Evolutionary conservation across 257 asterid genomes (phyloP), one percentile per base, ranked within the genome.

Genomic region (Lycium ferocissimum): DNA sequence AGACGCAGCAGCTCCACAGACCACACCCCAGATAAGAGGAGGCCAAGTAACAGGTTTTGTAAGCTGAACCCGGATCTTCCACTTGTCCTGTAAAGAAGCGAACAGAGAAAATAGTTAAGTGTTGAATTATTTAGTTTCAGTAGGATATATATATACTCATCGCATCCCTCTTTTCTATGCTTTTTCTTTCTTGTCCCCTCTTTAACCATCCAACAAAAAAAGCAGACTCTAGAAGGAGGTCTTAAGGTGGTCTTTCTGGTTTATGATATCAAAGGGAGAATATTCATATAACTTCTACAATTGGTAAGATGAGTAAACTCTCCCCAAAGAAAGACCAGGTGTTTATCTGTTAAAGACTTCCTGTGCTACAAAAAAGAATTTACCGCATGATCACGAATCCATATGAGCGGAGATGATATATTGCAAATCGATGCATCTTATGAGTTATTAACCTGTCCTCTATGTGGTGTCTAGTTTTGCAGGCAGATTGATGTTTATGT

Each of bases 21-120:
- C 99, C 84, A 96, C 95, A 33, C 99, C 99, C 98, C 99, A 96
- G 58, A 96, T 59, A 84, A 96, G 98, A 26, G 98, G 99, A 84
- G 99, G 99, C 99, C 99, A 94, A 69, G 99, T 96, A 76, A 96
- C 97, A 20, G 98, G 98, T 87, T 96, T 96, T n/a, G 91, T 94
- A 73, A 96, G 97, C 86, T 96, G 99, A 88, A 96, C 91, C 78
- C 97, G 93, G 62, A 96, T 96, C 88, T 93, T 96, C 99, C 98
- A 96, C 87, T 81, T 96, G 87, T 96, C 89, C 99, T 96, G 89
- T 70, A 47, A 80, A 85, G 63, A 37, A 84, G 17, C 26, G 10
- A 53, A 38, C 17, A 38, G 78, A 56, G 61, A 51, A 40, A 59
- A 70, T 26, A 26, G 33, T 40, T 56, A 78, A 78, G 49, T 51